A percentile compares a stretch with the other conserved stretches of the same genome.
Evolutionary conservation across 768 basidiomycete species (phyloP).

Genomic region (Mycena galericulata): DNA sequence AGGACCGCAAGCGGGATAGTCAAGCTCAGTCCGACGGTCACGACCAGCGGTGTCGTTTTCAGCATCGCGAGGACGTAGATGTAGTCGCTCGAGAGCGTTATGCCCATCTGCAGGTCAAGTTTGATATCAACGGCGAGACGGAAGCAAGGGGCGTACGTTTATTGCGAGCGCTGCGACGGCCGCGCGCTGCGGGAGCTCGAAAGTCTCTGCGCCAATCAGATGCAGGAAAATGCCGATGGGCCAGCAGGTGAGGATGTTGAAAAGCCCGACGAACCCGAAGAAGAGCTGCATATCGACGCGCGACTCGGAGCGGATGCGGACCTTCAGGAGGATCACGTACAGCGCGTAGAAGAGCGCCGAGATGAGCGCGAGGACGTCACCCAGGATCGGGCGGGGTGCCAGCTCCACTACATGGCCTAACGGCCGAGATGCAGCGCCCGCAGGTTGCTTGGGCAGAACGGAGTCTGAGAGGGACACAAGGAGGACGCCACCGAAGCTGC

Average conservation of each 20-base stretch:
- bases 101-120: conserved; percentile 70
- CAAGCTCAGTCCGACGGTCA: conserved; percentile 91
- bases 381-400: conserved; percentile 62
- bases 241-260: conserved; percentile 82
- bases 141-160: conserved; percentile 56
- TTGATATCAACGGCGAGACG: conserved; percentile 34
- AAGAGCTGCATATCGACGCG: conserved; percentile 94
- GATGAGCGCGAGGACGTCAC: conserved; percentile 87
- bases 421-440: conserved; percentile 27
- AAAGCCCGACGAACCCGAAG: conserved; percentile 93
- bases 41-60: conserved; percentile 95
- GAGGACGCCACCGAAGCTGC: conserved; percentile 83
- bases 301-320: conserved; percentile 83
- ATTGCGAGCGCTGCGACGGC: conserved; percentile 60
- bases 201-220: conserved; percentile 74
- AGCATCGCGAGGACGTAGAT: conserved; percentile 93
- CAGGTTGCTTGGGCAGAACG: conserved; percentile 41
- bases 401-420: conserved; percentile 33
- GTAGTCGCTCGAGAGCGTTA: conserved; percentile 88
- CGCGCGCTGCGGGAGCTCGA: conserved; percentile 74
- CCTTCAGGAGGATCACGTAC: conserved; percentile 92
- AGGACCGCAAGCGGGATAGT: conserved; percentile 93
- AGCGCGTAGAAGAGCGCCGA: conserved; percentile 90
- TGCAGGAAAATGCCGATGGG: conserved; percentile 86
- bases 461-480: conserved; percentile 93